A percentile compares a stretch with the other conserved stretches of the same genome.
Evolutionary conservation across 2,329 filamentous ascomycete species (phyloP).

Genomic region (Fonsecaea pugnacius): DNA sequence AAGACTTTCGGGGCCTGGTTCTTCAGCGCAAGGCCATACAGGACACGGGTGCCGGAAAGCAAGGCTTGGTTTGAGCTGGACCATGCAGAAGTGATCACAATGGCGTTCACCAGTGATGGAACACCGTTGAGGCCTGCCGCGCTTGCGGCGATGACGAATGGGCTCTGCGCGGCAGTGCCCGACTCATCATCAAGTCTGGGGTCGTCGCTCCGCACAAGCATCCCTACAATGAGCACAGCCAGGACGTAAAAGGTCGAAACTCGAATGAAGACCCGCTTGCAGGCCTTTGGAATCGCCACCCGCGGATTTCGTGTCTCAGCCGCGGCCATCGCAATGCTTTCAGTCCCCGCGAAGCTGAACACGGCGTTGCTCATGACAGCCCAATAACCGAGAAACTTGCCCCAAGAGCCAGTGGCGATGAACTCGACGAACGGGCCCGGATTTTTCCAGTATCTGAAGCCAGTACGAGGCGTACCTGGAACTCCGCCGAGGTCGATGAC

Average conservation of each 20-base stretch:
- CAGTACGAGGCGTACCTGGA: constrained; percentile 61
- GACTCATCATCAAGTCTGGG: constrained; percentile 41
- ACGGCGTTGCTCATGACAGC: constrained; percentile 49
- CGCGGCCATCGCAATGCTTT: constrained; percentile 47
- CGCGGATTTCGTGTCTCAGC: constrained; percentile 48
- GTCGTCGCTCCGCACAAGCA: constrained; percentile 48
- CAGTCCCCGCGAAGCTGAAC: constrained; percentile 50
- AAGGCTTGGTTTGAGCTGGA: constrained; percentile 50
- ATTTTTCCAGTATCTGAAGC: constrained; percentile 71
- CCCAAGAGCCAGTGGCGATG: constrained; percentile 61
- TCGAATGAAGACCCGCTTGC: constrained; percentile 47
- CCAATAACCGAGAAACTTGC: constrained; percentile 67
- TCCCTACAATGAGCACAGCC: constrained; percentile 43
- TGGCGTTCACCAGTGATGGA: constrained; percentile 48
- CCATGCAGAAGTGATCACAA: constrained; percentile 49
- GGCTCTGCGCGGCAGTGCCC: constrained; percentile 50
- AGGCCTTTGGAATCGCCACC: constrained; percentile 48
- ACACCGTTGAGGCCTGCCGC: constrained; percentile 43
- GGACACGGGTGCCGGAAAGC: constrained; percentile 44
- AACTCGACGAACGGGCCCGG: constrained; percentile 71
- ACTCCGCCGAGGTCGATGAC: constrained; percentile 67
- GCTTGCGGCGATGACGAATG: constrained; percentile 58
- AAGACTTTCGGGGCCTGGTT: constrained; percentile 46
- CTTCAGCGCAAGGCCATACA: constrained; percentile 47
- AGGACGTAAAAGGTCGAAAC: constrained; percentile 48